Evolutionary conservation across 2,329 filamentous ascomycete species (phyloP), one percentile per base, ranked within the genome.

Genomic region (Hymenoscyphus occultus): DNA sequence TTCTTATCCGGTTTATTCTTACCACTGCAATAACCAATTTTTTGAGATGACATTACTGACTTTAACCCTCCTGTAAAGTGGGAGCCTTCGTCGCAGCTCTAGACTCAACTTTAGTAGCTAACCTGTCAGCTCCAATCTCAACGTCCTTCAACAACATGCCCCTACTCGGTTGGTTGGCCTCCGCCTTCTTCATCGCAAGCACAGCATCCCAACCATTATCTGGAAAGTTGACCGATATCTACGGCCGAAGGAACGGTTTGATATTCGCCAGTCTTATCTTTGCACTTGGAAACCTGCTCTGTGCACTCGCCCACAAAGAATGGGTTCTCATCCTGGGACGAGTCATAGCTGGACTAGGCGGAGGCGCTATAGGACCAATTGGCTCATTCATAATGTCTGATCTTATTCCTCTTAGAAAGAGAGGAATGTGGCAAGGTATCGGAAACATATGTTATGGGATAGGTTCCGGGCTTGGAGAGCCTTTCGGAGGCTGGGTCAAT

Each of bases 161-260:
- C 0, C 78, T 85, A 0, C 80, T 88, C 56, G 89, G 86, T 58
- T 92, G 90, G 90, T 87, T 93, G 63, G 89, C 88, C 19, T 85
- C 84, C 10, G 74, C 79, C 10, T 89, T 92, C 74, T 88, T 92
- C 69, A 80, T 92, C 59, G 90, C 89, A 1, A 77, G 90, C 61
- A 90, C 89, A 3, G 87, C 86, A 19, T 90, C 88, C 70, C 90
- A 92, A 73, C 90, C 90, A 1, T 77, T 92, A 0, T 90, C 88
- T 69, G 88, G 89, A 56, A 89, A 87, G 69, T 79, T 90, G 4
- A 86, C 83, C 56, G 88, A 90, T 70, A 89, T 91, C 56, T 90
- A 90, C 68, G 87, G 88, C 9, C 82, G 89, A 10, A 90, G 90
- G 70, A 72, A 81, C 71, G 86, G 84, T 67, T 78, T 91, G 9